These are phyloP conservation scores for Jasminum sambac DNA, from an alignment of 257 asterid genomes.

Conservation along the genomic window DNA sequence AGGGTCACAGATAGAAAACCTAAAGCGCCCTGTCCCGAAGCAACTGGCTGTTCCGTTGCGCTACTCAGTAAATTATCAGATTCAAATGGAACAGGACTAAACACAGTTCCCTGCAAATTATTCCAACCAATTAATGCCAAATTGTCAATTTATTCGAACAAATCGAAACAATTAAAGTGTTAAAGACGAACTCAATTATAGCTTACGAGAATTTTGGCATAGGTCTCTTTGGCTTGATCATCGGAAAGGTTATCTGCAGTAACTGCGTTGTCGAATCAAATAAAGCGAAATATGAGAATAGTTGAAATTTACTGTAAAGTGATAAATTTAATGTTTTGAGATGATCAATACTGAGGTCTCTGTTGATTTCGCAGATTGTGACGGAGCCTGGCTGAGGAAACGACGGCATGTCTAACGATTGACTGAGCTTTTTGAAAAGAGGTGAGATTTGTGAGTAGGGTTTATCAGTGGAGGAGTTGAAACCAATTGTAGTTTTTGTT, in stretches of 20 bases:
- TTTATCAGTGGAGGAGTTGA: conserved; percentile 22
- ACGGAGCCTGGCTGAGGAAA: conserved; percentile 83
- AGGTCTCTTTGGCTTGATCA: conserved; percentile 75
- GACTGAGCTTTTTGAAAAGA: background rate
- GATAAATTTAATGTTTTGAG: background rate
- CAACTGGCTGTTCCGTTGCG: conserved; percentile 42
- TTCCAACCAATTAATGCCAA: conserved; percentile 4
- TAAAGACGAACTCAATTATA: background rate
- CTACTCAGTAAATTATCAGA: conserved; percentile 34
- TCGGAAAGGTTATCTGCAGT: conserved; percentile 70
- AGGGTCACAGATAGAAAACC: conserved; percentile 40
- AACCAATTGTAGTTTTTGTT: conserved; percentile 26
- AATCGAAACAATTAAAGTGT: background rate
- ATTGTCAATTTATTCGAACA: conserved; percentile 8
- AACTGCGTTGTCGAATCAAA: conserved; percentile 43
- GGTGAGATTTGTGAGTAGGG: conserved; percentile 30
- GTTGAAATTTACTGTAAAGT: background rate
- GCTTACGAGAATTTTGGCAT: conserved; percentile 70
- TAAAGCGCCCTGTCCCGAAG: conserved; percentile 34
- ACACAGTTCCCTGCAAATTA: conserved; percentile 69
- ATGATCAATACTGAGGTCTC: conserved; percentile 56
- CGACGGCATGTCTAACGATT: conserved; percentile 53
- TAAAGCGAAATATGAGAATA: background rate
- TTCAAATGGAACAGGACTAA: conserved; percentile 70
- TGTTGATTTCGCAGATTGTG: conserved; percentile 88